Conservation (phyloP, 2,329 filamentous ascomycete species). For the Diaporthe sp. region DNA sequence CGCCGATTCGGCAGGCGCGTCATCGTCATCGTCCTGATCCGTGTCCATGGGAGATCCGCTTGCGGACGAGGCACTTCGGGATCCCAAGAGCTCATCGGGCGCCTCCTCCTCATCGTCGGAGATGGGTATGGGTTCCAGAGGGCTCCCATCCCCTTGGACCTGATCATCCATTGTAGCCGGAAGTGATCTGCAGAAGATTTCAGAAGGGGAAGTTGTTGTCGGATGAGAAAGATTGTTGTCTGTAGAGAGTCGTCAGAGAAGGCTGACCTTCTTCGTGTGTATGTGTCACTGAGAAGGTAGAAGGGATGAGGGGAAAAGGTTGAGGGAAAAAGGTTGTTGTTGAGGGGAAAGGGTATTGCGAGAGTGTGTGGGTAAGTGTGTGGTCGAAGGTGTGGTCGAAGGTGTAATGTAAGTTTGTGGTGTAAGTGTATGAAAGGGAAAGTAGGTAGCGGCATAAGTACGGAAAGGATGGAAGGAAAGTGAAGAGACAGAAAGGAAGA, state of each 20-base stretch:
- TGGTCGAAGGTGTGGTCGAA: background rate
- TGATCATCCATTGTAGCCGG: slow-evolving; percentile 2
- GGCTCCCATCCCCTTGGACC: background rate
- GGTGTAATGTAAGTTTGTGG: background rate
- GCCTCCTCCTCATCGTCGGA: background rate
- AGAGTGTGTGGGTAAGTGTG: no score
- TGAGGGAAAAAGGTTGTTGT: background rate
- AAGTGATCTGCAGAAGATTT: background rate
- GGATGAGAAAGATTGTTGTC: background rate
- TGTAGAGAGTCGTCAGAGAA: background rate
- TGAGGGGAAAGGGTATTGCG: background rate
- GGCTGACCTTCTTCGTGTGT: background rate
- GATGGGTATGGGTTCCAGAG: no score
- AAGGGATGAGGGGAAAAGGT: background rate
- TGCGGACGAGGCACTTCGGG: background rate
- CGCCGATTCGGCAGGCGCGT: background rate
- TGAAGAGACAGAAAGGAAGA: background rate
- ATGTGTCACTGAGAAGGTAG: background rate
- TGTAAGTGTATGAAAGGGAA: background rate
- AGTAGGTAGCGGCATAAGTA: background rate
- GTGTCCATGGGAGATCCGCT: slow-evolving; percentile 6
- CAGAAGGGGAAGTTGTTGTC: background rate
- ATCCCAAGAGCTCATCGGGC: no score
- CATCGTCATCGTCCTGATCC: background rate
- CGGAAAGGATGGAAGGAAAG: background rate